These are phyloP conservation scores for Penicillium italicum DNA, from an alignment of 2,329 filamentous ascomycete genomes.

Conservation along the genomic window DNA sequence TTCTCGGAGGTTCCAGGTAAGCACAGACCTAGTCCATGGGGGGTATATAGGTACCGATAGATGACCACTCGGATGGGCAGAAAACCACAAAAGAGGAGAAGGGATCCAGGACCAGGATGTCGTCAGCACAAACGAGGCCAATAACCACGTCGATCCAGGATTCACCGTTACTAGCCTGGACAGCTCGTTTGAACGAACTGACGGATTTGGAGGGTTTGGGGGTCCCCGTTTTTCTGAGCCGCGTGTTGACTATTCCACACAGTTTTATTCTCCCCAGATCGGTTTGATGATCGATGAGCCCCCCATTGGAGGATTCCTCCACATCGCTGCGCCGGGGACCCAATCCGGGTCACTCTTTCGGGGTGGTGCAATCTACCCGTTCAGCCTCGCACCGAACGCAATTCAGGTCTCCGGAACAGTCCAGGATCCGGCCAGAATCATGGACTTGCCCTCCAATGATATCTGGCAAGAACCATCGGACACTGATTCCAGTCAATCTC, in stretches of 20 bases:
- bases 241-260: neutral
- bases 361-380: neutral
- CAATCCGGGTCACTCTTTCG: neutral
- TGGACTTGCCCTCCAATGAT: conserved; percentile 7
- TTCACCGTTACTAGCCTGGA: neutral
- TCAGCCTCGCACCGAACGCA: conserved; percentile 1
- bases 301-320: neutral
- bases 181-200: neutral
- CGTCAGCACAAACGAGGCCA: neutral
- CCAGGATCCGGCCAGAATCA: conserved; percentile 2
- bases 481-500: neutral
- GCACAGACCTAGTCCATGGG: neutral
- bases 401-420: conserved; percentile 1
- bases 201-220: neutral
- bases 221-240: neutral
- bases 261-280: neutral
- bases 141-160: neutral
- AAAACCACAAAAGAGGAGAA: neutral
- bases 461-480: neutral
- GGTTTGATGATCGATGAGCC: conserved; percentile 2
- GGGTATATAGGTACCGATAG: neutral
- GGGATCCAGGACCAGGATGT: neutral
- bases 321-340: neutral
- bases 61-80: neutral
- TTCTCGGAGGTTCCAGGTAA: neutral